A percentile compares a stretch with the other conserved stretches of the same genome.
phyloP scores from a whole-genome alignment of 768 basidiomycete genomes.

The Suillus spraguei region DNA sequence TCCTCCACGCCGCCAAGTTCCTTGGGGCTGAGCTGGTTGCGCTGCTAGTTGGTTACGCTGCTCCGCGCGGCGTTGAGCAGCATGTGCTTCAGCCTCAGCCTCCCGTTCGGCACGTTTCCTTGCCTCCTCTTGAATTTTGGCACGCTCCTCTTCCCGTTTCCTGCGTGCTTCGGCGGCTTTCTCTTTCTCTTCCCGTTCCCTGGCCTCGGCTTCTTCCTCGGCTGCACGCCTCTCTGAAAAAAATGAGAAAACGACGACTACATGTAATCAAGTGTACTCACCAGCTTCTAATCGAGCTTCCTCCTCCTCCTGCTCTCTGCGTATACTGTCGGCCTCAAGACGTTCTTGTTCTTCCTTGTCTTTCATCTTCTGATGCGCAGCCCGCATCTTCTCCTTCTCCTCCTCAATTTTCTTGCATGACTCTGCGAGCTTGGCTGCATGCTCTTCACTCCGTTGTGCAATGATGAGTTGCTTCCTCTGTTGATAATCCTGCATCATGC shows the following conservation, averaged over 20 bases:
- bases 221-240: slow-evolving; percentile 53
- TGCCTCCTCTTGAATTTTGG: slow-evolving; percentile 53
- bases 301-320: slow-evolving; percentile 40
- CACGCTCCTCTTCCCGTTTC: slow-evolving; percentile 52
- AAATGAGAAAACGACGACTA: slow-evolving; percentile 20
- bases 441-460: slow-evolving; percentile 64
- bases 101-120: slow-evolving; percentile 66
- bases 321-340: slow-evolving; percentile 28
- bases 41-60: slow-evolving; percentile 34
- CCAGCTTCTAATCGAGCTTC: slow-evolving; percentile 52
- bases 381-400: slow-evolving; percentile 77
- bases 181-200: slow-evolving; percentile 66
- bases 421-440: slow-evolving; percentile 53
- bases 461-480: slow-evolving; percentile 54
- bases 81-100: slow-evolving; percentile 65
- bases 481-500: slow-evolving; percentile 75
- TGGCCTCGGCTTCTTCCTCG: slow-evolving; percentile 56
- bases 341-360: slow-evolving; percentile 43
- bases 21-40: slow-evolving; percentile 17
- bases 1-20: slow-evolving; percentile 25
- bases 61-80: slow-evolving; percentile 39
- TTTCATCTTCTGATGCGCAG: slow-evolving; percentile 59
- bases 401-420: slow-evolving; percentile 75
- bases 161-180: slow-evolving; percentile 51
- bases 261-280: slow-evolving; percentile 32